Percentiles rank a stretch among this genome's conserved stretches.
Conservation (phyloP, 208 protist species). For the Lotmaria passim region DNA sequence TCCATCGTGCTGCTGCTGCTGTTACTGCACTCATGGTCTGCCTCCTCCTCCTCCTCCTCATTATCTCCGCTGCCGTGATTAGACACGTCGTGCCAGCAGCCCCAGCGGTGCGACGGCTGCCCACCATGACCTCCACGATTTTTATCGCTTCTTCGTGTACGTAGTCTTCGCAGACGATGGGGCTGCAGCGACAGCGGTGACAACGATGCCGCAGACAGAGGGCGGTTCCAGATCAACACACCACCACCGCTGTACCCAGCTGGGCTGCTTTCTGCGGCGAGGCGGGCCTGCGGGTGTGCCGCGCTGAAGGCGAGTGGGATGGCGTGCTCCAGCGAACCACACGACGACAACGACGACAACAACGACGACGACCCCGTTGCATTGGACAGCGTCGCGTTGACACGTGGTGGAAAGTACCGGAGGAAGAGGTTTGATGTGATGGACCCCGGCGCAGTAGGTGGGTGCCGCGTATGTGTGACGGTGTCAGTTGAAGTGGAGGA, state of each 20-base stretch:
- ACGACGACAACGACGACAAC: neutral
- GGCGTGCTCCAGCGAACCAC: neutral
- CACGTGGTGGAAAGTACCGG: conserved; percentile 6
- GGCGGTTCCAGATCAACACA: conserved; percentile 14
- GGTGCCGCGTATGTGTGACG: neutral
- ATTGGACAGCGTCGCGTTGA: neutral
- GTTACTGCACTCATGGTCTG: neutral
- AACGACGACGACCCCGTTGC: neutral
- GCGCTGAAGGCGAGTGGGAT: conserved; percentile 22
- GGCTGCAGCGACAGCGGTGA: too few species aligned
- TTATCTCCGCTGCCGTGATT: too few species aligned
- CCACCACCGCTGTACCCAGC: conserved; percentile 8
- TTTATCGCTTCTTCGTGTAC: too few species aligned
- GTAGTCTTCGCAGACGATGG: too few species aligned
- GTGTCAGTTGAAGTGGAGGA: neutral
- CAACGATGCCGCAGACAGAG: neutral
- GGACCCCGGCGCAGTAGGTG: neutral
- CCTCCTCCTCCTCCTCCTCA: neutral
- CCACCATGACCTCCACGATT: too few species aligned
- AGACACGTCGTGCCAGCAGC: neutral
- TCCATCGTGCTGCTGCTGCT: neutral
- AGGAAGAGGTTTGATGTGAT: conserved; percentile 17
- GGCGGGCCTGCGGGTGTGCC: conserved; percentile 2
- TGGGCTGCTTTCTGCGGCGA: conserved; percentile 14
- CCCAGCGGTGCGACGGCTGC: too few species aligned